phyloP scores from a whole-genome alignment of 2,329 filamentous ascomycete species.

The Hypoxylon sp. region DNA sequence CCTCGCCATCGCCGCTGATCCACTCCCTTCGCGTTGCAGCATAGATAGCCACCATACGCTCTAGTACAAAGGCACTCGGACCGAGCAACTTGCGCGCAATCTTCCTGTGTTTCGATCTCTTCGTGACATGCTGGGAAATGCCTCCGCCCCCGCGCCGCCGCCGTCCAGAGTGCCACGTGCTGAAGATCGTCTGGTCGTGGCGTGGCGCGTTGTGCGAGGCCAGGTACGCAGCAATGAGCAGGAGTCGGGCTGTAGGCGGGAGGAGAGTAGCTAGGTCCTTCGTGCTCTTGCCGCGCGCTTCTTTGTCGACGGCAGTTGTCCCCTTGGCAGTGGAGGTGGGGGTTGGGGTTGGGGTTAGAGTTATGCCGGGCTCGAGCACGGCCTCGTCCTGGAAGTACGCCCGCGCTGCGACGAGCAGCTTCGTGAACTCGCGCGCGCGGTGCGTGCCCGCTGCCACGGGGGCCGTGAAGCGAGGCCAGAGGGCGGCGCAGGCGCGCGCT shows the following conservation, averaged over 20 bases:
- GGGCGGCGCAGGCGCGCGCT: conserved; percentile 75
- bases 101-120: conserved; percentile 66
- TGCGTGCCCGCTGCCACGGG: conserved; percentile 83
- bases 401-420: conserved; percentile 80
- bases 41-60: conserved; percentile 84
- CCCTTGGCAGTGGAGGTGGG: conserved; percentile 41
- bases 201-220: conserved; percentile 83
- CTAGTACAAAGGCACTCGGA: conserved; percentile 82
- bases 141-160: conserved; percentile 65
- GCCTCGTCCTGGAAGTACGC: conserved; percentile 80
- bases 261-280: conserved; percentile 70
- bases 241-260: conserved; percentile 79
- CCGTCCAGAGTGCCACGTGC: conserved; percentile 74
- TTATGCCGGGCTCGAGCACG: conserved; percentile 76
- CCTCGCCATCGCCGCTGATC: conserved; percentile 58
- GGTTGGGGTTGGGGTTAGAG: conserved; percentile 15
- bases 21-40: conserved; percentile 74
- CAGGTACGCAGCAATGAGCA: conserved; percentile 84
- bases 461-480: conserved; percentile 89
- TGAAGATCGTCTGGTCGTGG: conserved; percentile 83
- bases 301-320: conserved; percentile 15
- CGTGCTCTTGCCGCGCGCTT: conserved; percentile 9
- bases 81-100: conserved; percentile 84
- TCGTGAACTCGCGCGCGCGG: conserved; percentile 84
- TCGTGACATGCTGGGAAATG: conserved; percentile 33